Conservation (phyloP, 805 yeast genomes). For the Priceomyces melissophilus region DNA sequence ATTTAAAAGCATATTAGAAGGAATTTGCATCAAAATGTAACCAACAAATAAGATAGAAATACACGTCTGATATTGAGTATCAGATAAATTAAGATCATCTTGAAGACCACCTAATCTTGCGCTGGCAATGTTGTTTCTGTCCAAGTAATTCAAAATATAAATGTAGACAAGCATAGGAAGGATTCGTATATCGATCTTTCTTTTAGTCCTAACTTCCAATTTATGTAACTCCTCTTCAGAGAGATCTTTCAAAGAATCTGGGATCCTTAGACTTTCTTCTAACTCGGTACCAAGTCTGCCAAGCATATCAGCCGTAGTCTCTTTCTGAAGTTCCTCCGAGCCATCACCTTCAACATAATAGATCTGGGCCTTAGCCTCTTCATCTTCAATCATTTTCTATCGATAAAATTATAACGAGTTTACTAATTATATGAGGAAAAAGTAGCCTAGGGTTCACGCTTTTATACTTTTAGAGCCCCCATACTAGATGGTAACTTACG, state of each 20-base stretch:
- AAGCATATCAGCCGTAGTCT: not conserved
- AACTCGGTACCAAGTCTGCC: conserved; percentile 4
- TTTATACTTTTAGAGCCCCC: too few relatives aligned
- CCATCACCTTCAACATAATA: conserved; percentile 1
- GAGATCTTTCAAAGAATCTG: conserved; percentile 29
- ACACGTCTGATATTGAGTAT: conserved; percentile 46
- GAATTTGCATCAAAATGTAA: conserved; percentile 47
- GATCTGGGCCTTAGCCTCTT: conserved; percentile 1
- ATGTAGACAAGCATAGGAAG: conserved; percentile 49
- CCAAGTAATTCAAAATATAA: conserved; percentile 51
- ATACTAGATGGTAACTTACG: conserved; percentile 1
- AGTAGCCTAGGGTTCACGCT: not conserved
- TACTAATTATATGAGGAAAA: conserved; percentile 1
- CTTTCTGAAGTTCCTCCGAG: not conserved
- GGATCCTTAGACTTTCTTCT: conserved; percentile 12
- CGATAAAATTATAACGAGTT: not conserved
- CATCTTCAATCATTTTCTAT: not conserved
- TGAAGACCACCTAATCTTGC: conserved; percentile 51
- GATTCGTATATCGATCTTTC: conserved; percentile 48
- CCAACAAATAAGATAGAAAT: conserved; percentile 52
- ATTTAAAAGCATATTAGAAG: conserved; percentile 46
- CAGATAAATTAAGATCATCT: conserved; percentile 39
- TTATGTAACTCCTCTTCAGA: conserved; percentile 41
- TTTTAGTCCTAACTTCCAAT: conserved; percentile 40
- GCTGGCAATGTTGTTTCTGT: conserved; percentile 52